Evolutionary conservation across 331 rosid species (phyloP).

Genomic region (Acacia concinna): DNA sequence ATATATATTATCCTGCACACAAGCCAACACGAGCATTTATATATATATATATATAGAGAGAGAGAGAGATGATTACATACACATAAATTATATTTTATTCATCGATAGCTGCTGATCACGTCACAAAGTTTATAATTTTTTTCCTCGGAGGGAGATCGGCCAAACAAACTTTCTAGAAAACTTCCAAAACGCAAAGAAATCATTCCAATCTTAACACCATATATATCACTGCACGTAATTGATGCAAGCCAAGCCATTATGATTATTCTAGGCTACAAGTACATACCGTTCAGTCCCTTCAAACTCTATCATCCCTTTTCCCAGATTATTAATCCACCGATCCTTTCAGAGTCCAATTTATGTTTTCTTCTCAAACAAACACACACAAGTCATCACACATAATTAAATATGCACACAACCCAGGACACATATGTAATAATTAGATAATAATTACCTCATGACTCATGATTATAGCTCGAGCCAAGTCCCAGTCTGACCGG

Average conservation of each 20-base stretch:
- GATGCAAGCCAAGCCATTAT: conserved; percentile 48
- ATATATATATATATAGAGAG: neutral
- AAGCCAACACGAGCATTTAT: neutral
- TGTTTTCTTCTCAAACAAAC: neutral
- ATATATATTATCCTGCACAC: neutral
- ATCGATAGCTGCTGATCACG: conserved; percentile 37
- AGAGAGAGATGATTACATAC: neutral
- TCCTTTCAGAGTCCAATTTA: neutral
- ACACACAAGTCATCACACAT: neutral
- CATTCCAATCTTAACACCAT: conserved; percentile 20
- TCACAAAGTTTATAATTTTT: conserved; percentile 44
- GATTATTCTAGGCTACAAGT: conserved; percentile 45
- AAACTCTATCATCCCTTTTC: conserved; percentile 24
- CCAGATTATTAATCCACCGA: conserved; percentile 4
- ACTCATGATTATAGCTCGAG: conserved; percentile 31
- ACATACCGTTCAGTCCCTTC: conserved; percentile 41
- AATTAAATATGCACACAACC: neutral
- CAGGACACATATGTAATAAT: neutral
- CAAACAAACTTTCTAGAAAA: conserved; percentile 62
- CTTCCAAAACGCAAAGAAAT: conserved; percentile 25
- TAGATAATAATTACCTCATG: conserved; percentile 38
- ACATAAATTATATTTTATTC: neutral
- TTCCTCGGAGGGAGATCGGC: conserved; percentile 46
- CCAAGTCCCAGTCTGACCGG: conserved; percentile 5
- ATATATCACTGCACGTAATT: conserved; percentile 42